These are phyloP conservation scores for Taphrina pruni DNA, from an alignment of 1,139 yeast genomes.

Conservation along the genomic window DNA sequence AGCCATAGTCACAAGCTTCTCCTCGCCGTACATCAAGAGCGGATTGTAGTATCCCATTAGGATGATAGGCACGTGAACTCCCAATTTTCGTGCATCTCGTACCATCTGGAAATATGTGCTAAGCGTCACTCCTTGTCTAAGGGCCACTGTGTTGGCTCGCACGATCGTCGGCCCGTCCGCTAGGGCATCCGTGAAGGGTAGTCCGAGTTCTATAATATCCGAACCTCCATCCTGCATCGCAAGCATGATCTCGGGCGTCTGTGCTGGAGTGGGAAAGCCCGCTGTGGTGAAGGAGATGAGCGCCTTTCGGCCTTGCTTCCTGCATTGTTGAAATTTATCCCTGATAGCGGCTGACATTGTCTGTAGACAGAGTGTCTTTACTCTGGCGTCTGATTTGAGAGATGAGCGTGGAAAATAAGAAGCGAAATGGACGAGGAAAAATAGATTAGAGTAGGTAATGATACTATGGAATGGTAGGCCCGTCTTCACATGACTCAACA, in stretches of 20 bases:
- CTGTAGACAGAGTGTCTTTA: not conserved
- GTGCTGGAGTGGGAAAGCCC: constrained; percentile 87
- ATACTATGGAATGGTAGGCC: not conserved
- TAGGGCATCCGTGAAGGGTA: constrained; percentile 98
- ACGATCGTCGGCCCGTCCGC: constrained; percentile 99
- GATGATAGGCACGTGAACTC: constrained; percentile 85
- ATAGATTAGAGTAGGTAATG: constrained; percentile 4
- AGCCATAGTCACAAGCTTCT: constrained; percentile 74
- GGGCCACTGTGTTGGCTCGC: constrained; percentile 76
- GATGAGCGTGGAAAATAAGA: not conserved
- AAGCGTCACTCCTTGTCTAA: constrained; percentile 80
- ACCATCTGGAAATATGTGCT: constrained; percentile 72
- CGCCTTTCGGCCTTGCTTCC: constrained; percentile 69
- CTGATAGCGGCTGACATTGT: constrained; percentile 48
- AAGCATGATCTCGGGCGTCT: constrained; percentile 81
- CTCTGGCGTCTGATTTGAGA: not conserved
- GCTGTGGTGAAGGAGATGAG: constrained; percentile 92
- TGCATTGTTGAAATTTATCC: constrained; percentile 47
- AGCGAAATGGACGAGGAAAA: not conserved
- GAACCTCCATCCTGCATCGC: constrained; percentile 95
- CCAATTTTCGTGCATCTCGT: constrained; percentile 72
- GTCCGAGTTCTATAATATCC: constrained; percentile 90
- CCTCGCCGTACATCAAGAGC: constrained; percentile 85
- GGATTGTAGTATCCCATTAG: constrained; percentile 99
- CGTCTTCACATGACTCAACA: not conserved